These are phyloP conservation scores for Stagonosporopsis rhizophila DNA, from an alignment of 2,329 filamentous ascomycete species.

Conservation along the genomic window DNA sequence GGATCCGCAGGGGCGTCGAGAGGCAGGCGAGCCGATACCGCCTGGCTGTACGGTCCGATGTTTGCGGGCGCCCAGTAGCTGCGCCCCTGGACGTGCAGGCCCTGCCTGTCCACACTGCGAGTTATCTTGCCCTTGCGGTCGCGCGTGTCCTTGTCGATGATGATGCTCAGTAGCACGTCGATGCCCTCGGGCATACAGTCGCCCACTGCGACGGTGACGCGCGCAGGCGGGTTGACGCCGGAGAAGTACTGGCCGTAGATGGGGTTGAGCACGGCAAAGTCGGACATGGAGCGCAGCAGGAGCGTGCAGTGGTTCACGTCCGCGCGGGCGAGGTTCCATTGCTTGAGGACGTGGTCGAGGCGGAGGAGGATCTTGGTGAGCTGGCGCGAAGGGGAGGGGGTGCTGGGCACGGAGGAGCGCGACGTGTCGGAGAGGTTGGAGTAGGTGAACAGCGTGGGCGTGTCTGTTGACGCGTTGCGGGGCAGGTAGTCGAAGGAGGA, in stretches of 20 bases:
- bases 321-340: conserved; percentile 32
- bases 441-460: conserved; percentile 58
- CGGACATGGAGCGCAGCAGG: conserved; percentile 77
- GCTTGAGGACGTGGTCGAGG: conserved; percentile 38
- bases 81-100: conserved; percentile 86
- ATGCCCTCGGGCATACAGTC: conserved; percentile 65
- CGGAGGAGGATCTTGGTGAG: conserved; percentile 50
- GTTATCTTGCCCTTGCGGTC: conserved; percentile 30
- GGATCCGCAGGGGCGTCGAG: not conserved
- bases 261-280: conserved; percentile 78
- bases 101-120: conserved; percentile 49
- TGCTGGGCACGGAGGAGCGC: not conserved
- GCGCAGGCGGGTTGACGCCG: conserved; percentile 80
- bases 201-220: conserved; percentile 84
- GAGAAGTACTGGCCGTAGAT: conserved; percentile 78
- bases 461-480: conserved; percentile 26
- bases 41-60: conserved; percentile 96
- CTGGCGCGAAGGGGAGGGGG: conserved; percentile 35
- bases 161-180: conserved; percentile 67
- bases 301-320: conserved; percentile 61
- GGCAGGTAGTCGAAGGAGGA: conserved; percentile 20
- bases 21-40: conserved; percentile 64
- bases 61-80: conserved; percentile 99
- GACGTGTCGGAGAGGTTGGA: conserved; percentile 35
- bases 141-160: conserved; percentile 42